Evolutionary conservation across 176 grass and related monocot genomes (phyloP).

Genomic region (Hordeum marinum): DNA sequence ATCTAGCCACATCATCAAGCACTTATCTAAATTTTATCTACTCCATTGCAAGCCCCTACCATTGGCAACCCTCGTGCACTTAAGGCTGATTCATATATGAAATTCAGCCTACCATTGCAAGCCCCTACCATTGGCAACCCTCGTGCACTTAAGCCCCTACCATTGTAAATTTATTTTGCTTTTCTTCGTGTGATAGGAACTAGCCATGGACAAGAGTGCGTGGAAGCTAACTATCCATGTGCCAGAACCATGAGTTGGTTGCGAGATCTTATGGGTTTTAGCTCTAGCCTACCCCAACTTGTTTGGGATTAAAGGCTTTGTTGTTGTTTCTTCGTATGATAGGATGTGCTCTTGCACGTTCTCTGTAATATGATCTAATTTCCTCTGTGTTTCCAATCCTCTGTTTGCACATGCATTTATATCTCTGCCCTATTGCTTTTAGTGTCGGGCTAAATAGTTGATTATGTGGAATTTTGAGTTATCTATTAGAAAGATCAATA

Average conservation of each 20-base stretch:
- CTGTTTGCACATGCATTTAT: conserved; percentile 3
- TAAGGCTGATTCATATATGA: background rate
- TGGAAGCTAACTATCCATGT: too few relatives aligned
- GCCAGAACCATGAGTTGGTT: too few relatives aligned
- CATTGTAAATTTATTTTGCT: background rate
- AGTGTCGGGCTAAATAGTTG: background rate
- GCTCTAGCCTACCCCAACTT: too few relatives aligned
- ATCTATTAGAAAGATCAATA: background rate
- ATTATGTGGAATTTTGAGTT: background rate
- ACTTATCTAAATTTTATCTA: background rate
- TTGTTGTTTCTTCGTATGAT: background rate
- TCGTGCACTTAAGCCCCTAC: too few relatives aligned
- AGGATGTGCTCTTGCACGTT: background rate
- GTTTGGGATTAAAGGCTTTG: too few relatives aligned
- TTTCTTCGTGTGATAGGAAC: background rate
- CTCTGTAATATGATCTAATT: background rate
- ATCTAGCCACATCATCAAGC: background rate
- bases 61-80: too few relatives aligned
- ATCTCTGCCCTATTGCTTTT: background rate
- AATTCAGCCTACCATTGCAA: too few relatives aligned
- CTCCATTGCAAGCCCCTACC: background rate
- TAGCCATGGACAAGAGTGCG: too few relatives aligned
- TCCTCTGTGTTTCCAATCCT: background rate
- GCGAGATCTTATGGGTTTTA: too few relatives aligned
- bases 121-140: too few relatives aligned